A percentile compares a stretch with the other conserved stretches of the same genome.
Conservation (phyloP, 768 basidiomycete genomes). For the Serendipita vermifera region DNA sequence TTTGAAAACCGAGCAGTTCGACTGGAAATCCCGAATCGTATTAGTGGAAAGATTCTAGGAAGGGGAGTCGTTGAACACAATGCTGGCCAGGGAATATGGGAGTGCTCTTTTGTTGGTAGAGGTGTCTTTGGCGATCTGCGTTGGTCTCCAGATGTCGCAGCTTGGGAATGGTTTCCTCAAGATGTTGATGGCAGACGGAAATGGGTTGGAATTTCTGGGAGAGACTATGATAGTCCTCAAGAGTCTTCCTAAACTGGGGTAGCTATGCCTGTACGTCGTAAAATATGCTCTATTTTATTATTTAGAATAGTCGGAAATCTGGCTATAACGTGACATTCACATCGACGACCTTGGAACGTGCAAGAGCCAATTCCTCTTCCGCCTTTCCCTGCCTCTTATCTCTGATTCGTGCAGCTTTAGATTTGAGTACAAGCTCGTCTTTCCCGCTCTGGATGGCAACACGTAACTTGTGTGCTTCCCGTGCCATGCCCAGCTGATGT, state of each 20-base stretch:
- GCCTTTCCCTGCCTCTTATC: not conserved
- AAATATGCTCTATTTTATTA: no score
- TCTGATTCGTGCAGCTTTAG: no score
- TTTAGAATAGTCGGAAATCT: not conserved
- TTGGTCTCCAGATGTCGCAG: slow-evolving; percentile 4
- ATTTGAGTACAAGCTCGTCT: no score
- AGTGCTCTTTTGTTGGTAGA: slow-evolving; percentile 7
- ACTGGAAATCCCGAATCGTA: not conserved
- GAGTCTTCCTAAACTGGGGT: no score
- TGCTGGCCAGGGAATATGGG: not conserved
- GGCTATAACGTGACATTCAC: not conserved
- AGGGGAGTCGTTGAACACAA: slow-evolving; percentile 2
- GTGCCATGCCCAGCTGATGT: no score
- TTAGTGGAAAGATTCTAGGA: not conserved
- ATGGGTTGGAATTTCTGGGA: not conserved
- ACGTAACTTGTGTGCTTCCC: no score
- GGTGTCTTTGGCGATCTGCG: not conserved
- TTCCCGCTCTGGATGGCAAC: no score
- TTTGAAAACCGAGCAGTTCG: not conserved
- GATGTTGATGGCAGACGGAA: slow-evolving; percentile 3
- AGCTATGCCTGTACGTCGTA: no score
- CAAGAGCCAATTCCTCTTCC: not conserved
- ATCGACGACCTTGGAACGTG: not conserved
- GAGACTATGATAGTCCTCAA: no score
- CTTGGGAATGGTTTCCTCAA: slow-evolving; percentile 1